Base-by-base conservation (phyloP, 1,139 yeast species). In the Sugiyamaella japonica region DNA sequence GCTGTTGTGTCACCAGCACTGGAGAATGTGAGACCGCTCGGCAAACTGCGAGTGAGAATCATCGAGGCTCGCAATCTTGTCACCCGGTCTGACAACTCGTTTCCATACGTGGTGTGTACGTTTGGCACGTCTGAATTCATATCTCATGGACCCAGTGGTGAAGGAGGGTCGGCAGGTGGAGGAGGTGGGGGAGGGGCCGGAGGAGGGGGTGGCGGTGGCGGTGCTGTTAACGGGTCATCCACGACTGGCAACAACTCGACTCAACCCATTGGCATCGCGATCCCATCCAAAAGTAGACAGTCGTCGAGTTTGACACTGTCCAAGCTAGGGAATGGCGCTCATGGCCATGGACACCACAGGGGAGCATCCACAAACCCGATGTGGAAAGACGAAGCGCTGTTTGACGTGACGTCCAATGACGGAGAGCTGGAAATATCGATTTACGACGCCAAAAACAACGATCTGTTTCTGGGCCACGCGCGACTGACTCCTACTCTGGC, bases 101-200 rank as follows among this genome's bases (percentile, higher is more conserved):
- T 83, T 63, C 97, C 97, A 2, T 91, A 91, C 69, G 97, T 89
- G 23, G 97, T 91, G 34, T 89, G 96, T 70, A 88, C 96, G 1
- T 91, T 88, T 73, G 97, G 90, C 68, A 86, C 95, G 59, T 86
- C 96, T 1, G 98, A 91, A 73, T 88, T 85, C 62, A 90, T 91
- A 58, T 91, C 93, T 13, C 47, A 63, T 10, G 65, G 64, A 25
- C 53, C 60, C 25, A 40, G 56, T 16, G 54, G 52, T 9, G 43
- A 46, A n/a, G 23, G 59, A 56, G 63, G 66, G 13, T 16, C 28
- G 28, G 25, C 5, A 20, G 25, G 25, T 3, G 25, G 25, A 20
- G 25, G 25, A 20, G 25, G 25, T 3, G 25, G 25, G 6, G 25
- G 25, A 20, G 25, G 25, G 6, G n/a, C n/a, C n/a, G n/a, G n/a